A percentile compares a stretch with the other conserved stretches of the same genome.
Conservation (phyloP, 192 early-diverging fungal genomes). For the Nowakowskiella sp. region DNA sequence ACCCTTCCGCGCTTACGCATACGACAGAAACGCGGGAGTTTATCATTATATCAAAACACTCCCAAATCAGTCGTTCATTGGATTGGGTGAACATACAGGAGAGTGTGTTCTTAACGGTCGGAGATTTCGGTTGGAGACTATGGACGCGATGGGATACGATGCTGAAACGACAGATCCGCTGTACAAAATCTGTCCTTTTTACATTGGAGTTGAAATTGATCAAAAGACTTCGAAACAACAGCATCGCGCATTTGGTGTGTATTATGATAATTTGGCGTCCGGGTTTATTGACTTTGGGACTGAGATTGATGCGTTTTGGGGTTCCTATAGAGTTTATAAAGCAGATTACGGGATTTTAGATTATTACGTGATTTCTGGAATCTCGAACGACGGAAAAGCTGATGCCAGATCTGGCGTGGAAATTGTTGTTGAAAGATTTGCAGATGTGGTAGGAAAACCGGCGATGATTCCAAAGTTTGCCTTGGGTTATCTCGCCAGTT, state of each 20-base stretch:
- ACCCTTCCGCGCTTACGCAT: slow-evolving; percentile 36
- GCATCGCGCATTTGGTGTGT: slow-evolving; percentile 41
- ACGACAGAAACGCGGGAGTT: slow-evolving; percentile 15
- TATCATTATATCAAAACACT: no score
- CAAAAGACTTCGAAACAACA: slow-evolving; percentile 3
- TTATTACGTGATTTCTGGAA: slow-evolving; percentile 33
- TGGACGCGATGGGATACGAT: slow-evolving; percentile 55
- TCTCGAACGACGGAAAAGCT: no score
- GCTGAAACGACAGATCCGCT: slow-evolving; percentile 45
- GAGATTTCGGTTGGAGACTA: slow-evolving; percentile 37
- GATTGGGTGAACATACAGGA: slow-evolving; percentile 44
- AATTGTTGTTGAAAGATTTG: slow-evolving; percentile 28
- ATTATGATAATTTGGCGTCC: slow-evolving; percentile 41
- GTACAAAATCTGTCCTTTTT: slow-evolving; percentile 53
- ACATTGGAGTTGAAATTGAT: slow-evolving; percentile 27
- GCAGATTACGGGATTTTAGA: slow-evolving; percentile 28
- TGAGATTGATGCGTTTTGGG: slow-evolving; percentile 44
- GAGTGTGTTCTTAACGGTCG: slow-evolving; percentile 34
- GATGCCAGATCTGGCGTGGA: no score
- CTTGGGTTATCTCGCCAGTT: slow-evolving; percentile 49
- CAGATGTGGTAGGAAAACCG: slow-evolving; percentile 34
- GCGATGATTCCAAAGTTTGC: slow-evolving; percentile 41
- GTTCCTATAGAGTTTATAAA: slow-evolving; percentile 36
- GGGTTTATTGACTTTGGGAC: slow-evolving; percentile 44
- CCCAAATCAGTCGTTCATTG: no score